Base-by-base conservation (phyloP, 352 stramenopile species). In the Pythium folliculosum region DNA sequence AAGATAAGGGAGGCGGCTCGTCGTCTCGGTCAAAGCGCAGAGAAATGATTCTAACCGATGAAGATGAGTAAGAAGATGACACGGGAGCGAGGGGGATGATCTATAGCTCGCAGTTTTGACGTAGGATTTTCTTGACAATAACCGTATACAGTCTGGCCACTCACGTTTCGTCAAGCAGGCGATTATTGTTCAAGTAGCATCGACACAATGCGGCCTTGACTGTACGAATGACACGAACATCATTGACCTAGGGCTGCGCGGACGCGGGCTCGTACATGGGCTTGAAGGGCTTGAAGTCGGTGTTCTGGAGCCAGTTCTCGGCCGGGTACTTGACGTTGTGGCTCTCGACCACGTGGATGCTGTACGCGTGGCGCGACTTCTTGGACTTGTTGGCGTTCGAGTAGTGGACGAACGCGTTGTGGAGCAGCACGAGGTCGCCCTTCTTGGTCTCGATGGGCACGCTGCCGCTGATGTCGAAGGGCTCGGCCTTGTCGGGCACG, bases 221-320 rank as follows among this genome's bases (percentile, higher is more conserved):
- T n/a, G n/a, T n/a, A n/a, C n/a, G n/a, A n/a, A n/a, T n/a, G n/a
- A n/a, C n/a, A n/a, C n/a, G n/a, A n/a, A n/a, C n/a, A n/a, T n/a
- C n/a, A n/a, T n/a, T n/a, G n/a, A n/a, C n/a, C 9, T 50, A 37
- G 9, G 45, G 50, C 23, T 47, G 25, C n/a, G n/a, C n/a, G n/a
- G n/a, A n/a, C 61, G 52, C 35, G 10, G 47, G 59, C 65, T 87
- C 77, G 63, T 88, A 92, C 69, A 92, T 83, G 27, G 80, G 70
- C 58, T 81, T 76, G 61, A 92, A 92, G 0, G 81, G 78, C 63
- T 76, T 75, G 37, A 81, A 80, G 10, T 76, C 79, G 19, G 89
- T 88, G 64, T 92, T 97, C 76, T 99, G 96, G 27, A 99, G 80
- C 96, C 96, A 99, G 71, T 99, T 99, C 50, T 90, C 83, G 14